phyloP scores from a whole-genome alignment of 495 filamentous ascomycete species.

The Rhizodiscina lignyota region DNA sequence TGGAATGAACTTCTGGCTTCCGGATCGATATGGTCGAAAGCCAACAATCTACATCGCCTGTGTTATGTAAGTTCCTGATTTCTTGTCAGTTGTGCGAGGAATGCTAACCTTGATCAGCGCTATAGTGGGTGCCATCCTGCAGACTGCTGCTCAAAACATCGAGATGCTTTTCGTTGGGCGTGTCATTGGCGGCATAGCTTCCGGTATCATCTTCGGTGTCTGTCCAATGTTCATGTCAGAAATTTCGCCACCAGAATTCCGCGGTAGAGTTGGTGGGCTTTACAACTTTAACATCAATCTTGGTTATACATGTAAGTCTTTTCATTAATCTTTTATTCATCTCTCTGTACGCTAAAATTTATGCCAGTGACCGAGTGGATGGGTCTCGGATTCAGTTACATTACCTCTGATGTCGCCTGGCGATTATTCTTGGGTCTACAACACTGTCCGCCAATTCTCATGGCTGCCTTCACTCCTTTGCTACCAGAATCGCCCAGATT shows the following conservation, averaged over 20 bases:
- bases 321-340: neutral
- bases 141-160: neutral
- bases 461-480: neutral
- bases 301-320: neutral
- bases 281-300: neutral
- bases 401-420: neutral
- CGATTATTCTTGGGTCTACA: neutral
- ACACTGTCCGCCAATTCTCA: neutral
- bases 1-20: neutral
- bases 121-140: neutral
- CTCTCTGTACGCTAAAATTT: neutral
- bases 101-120: too few species aligned
- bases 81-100: too few species aligned
- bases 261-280: neutral
- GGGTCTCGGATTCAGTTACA: neutral
- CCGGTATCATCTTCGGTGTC: neutral
- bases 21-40: neutral
- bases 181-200: neutral
- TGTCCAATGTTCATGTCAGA: neutral
- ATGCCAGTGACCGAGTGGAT: neutral
- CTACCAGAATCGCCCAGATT: neutral
- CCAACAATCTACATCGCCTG: neutral
- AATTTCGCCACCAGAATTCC: neutral
- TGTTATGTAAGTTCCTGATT: too few species aligned
- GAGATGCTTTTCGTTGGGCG: neutral